These are phyloP conservation scores for Elsinoe ampelina DNA, from an alignment of 2,329 filamentous ascomycete species.

Conservation along the genomic window DNA sequence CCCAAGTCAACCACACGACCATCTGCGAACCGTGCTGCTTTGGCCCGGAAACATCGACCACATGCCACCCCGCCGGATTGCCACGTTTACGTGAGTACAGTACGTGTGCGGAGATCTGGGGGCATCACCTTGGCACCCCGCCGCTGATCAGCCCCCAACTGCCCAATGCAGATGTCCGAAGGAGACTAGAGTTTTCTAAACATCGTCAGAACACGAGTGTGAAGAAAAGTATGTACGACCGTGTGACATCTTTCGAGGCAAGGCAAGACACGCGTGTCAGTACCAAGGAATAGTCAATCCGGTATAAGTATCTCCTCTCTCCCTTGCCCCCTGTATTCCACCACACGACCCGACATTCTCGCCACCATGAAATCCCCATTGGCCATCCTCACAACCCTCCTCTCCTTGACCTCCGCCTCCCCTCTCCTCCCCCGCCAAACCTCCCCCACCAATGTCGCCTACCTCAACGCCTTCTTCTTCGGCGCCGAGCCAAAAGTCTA, in stretches of 20 bases:
- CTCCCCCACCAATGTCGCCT: not conserved
- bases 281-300: too few relatives aligned
- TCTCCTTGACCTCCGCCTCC: not conserved
- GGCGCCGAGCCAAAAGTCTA: conserved; percentile 13
- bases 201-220: not conserved
- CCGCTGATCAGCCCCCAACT: conserved; percentile 7
- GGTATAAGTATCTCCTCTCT: not conserved
- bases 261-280: not conserved
- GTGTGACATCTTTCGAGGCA: not conserved
- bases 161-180: not conserved
- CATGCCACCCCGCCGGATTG: conserved; percentile 5
- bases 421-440: not conserved
- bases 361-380: not conserved
- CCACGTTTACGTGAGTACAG: not conserved
- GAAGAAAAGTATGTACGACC: not conserved
- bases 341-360: not conserved
- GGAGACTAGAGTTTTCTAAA: not conserved
- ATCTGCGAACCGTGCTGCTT: not conserved
- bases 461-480: conserved; percentile 10
- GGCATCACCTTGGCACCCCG: conserved; percentile 6
- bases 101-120: not conserved
- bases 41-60: not conserved
- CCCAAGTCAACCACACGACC: too few relatives aligned
- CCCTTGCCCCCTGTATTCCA: not conserved
- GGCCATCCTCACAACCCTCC: not conserved